A percentile compares a stretch with the other conserved stretches of the same genome.
These are phyloP conservation scores for Auriscalpium vulgare DNA, from an alignment of 768 basidiomycete species.

Conservation along the genomic window DNA sequence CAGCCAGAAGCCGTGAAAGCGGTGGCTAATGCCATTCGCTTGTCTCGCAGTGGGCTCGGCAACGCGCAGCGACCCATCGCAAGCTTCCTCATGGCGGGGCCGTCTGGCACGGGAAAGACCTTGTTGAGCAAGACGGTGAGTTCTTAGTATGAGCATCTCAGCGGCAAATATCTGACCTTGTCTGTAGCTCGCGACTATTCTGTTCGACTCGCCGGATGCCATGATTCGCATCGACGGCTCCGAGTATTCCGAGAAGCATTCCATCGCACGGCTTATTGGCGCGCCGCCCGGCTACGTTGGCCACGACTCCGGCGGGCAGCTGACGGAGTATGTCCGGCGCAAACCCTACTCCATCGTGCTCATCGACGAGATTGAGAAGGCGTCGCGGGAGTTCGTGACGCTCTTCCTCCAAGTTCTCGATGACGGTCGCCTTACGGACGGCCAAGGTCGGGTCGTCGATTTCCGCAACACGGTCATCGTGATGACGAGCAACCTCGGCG, in stretches of 20 bases:
- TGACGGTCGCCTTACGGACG: slow-evolving; percentile 87
- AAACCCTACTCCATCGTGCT: slow-evolving; percentile 85
- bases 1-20: slow-evolving; percentile 89
- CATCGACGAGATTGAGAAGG: slow-evolving; percentile 89
- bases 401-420: slow-evolving; percentile 82
- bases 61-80: slow-evolving; percentile 85
- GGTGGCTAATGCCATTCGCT: slow-evolving; percentile 87
- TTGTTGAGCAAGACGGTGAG: slow-evolving; percentile 82
- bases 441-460: slow-evolving; percentile 83
- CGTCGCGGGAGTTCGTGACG: slow-evolving; percentile 60
- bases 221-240: slow-evolving; percentile 92
- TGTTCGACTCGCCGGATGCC: slow-evolving; percentile 88
- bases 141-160: slow-evolving; percentile 1
- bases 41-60: slow-evolving; percentile 90
- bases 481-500: slow-evolving; percentile 91
- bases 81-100: slow-evolving; percentile 88
- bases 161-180: background rate
- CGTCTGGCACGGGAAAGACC: slow-evolving; percentile 88
- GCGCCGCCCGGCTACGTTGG: slow-evolving; percentile 90
- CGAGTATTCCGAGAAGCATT: slow-evolving; percentile 84
- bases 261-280: slow-evolving; percentile 62
- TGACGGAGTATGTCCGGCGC: slow-evolving; percentile 89
- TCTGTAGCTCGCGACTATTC: slow-evolving; percentile 67
- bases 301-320: slow-evolving; percentile 81
- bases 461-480: slow-evolving; percentile 91